Conservation (phyloP, 2,329 filamentous ascomycete species). For the Epichloe hybrida region DNA sequence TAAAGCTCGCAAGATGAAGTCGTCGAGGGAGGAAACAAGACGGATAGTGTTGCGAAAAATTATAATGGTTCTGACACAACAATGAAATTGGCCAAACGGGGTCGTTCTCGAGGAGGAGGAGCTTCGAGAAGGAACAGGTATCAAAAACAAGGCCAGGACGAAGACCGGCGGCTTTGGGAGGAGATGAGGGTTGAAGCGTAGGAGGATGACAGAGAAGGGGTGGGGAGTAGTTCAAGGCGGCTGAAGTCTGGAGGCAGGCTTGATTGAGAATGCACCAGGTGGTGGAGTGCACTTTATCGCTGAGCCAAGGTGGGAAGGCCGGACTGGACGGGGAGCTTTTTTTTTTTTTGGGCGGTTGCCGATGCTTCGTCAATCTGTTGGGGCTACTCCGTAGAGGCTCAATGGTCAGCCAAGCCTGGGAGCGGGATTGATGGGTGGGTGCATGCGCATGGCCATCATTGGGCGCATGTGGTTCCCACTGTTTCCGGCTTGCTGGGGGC, state of each 20-base stretch:
- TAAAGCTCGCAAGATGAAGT: background rate
- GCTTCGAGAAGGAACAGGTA: constrained; percentile 3
- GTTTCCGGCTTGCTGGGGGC: constrained; percentile 3
- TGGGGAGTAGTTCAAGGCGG: background rate
- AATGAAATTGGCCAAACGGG: background rate
- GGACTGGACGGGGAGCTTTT: background rate
- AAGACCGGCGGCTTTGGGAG: background rate
- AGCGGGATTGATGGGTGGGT: constrained; percentile 1
- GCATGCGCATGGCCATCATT: background rate
- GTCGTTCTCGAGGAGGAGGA: constrained; percentile 5
- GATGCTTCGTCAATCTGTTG: constrained; percentile 7
- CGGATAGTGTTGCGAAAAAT: background rate
- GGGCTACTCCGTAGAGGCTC: constrained; percentile 3
- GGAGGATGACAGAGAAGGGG: background rate
- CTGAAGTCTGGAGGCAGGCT: background rate
- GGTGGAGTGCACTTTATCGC: background rate
- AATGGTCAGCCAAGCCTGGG: constrained; percentile 1
- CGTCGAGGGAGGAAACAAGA: constrained; percentile 5
- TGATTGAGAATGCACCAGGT: background rate
- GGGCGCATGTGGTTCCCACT: background rate
- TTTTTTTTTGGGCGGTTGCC: constrained; percentile 4
- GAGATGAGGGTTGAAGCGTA: background rate
- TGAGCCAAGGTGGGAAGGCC: background rate
- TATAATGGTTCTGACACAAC: background rate
- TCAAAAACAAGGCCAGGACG: background rate